Percentiles rank a stretch among this genome's conserved stretches.
Conservation (phyloP, 1,284 basidiomycete species). For the Ceratobasidium theobromae region DNA sequence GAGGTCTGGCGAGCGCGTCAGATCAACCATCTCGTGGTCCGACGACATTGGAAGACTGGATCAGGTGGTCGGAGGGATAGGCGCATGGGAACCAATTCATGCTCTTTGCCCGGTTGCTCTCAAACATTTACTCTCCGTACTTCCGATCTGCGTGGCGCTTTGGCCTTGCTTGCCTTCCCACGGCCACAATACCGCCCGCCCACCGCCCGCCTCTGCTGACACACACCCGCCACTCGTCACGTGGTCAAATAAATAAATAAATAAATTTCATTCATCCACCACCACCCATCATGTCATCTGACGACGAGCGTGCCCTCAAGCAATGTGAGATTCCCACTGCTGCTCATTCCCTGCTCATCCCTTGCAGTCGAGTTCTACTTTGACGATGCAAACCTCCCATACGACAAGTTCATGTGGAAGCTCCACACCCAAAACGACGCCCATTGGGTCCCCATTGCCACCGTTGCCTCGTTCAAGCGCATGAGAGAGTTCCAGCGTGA, state of each 20-base stretch:
- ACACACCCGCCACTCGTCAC: slow-evolving; percentile 15
- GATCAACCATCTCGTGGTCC: slow-evolving; percentile 29
- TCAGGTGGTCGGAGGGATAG: too few relatives aligned
- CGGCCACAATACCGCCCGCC: too few relatives aligned
- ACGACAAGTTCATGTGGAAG: slow-evolving; percentile 98
- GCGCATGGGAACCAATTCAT: slow-evolving; percentile 21
- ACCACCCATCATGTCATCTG: background rate
- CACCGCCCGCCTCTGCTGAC: too few relatives aligned
- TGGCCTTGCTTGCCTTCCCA: slow-evolving; percentile 1
- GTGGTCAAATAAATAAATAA: slow-evolving; percentile 17
- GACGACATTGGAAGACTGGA: too few relatives aligned
- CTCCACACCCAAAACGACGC: slow-evolving; percentile 70
- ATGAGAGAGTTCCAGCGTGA: slow-evolving; percentile 69
- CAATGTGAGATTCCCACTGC: slow-evolving; percentile 3
- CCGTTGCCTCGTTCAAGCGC: slow-evolving; percentile 92
- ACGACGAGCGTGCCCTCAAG: slow-evolving; percentile 21
- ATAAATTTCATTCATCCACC: slow-evolving; percentile 16
- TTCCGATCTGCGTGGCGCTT: slow-evolving; percentile 31
- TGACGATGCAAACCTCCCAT: slow-evolving; percentile 93
- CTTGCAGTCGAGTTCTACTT: slow-evolving; percentile 94
- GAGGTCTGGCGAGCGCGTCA: slow-evolving; percentile 3
- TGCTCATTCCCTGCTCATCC: background rate
- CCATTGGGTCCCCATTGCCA: slow-evolving; percentile 91
- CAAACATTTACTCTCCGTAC: slow-evolving; percentile 17
- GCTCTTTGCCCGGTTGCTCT: background rate